Base-by-base conservation (phyloP, 2,329 filamentous ascomycete genomes). In the Pestalotiopsis fici region DNA sequence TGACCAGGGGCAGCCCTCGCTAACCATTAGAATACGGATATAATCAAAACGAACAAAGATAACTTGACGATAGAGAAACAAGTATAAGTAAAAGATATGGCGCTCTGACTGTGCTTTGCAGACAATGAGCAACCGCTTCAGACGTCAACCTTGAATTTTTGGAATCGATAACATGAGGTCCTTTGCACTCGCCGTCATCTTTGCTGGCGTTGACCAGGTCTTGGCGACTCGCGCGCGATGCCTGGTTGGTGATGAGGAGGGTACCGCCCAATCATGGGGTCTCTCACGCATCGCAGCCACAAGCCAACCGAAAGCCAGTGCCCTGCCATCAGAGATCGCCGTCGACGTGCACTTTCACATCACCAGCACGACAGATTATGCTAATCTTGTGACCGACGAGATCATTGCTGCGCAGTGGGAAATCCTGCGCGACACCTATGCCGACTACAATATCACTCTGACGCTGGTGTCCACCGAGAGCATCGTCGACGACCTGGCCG, bases 271-370 rank as follows among this genome's bases (percentile, higher is more conserved):
- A 6, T 21, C 43, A 21, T 21, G 6, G 6, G 18, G 18, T 50
- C 9, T 50, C 9, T 57, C 55, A 21, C 23, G 23, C 1, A 15
- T 57, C 6, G 12, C 23, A 11, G 23, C 55, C 23, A 15, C n/a
- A 9, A 23, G 18, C 5, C 23, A 15, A 4, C 25, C 15, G 4
- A n/a, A 57, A 15, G 55, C 27, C 4, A 27, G 3, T 9, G 55
- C 23, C 3, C 9, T 57, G 3, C 55, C 55, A 6, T 57, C 55
- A 2, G 28, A 37, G 27, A 35, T 60, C 3, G 31, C 57, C 15
- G 57, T 60, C 7, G 57, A 60, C 21, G 57, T 60, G 6, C 27
- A 60, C 31, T 60, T 60, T n/a, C 57, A 60, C 57, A 60, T 60
- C 15, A 28, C 31, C 57, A 60, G 57, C n/a, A 60, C 27, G 4